Evolutionary conservation across 1,139 yeast genomes (phyloP).

Genomic region (Geotrichum citri-aurantii): DNA sequence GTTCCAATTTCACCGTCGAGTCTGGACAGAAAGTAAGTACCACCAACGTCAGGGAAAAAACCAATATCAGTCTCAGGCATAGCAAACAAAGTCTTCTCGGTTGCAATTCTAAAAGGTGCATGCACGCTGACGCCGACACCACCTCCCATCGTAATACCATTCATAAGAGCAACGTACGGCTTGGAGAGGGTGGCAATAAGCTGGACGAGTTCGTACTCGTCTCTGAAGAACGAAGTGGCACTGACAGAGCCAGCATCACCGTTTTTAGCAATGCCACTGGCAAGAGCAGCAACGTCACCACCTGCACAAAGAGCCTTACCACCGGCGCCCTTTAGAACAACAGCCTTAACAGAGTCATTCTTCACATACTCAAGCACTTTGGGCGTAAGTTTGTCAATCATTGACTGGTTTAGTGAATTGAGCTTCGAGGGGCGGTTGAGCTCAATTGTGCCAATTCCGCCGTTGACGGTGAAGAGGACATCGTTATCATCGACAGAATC

Average conservation of each 20-base stretch:
- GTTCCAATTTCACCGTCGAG: conserved; percentile 78
- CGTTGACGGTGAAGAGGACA: conserved; percentile 58
- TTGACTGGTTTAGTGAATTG: conserved; percentile 75
- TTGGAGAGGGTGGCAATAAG: conserved; percentile 73
- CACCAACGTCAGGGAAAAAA: conserved; percentile 93
- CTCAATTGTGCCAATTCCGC: conserved; percentile 67
- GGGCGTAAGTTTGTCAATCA: conserved; percentile 72
- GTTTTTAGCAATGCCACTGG: conserved; percentile 45
- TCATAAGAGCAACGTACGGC: conserved; percentile 78
- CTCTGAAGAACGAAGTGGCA: conserved; percentile 63
- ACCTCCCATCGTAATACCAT: conserved; percentile 98
- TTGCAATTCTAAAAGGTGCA: conserved; percentile 89
- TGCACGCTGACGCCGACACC: conserved; percentile 92
- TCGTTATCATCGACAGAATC: conserved; percentile 35
- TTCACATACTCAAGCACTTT: conserved; percentile 72
- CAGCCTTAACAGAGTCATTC: conserved; percentile 55
- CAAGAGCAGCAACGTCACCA: conserved; percentile 83
- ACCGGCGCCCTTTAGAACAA: conserved; percentile 66
- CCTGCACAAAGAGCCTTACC: conserved; percentile 56
- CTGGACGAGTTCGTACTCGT: conserved; percentile 79
- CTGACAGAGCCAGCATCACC: conserved; percentile 32
- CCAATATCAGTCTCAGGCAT: conserved; percentile 99
- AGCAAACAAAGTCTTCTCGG: conserved; percentile 84
- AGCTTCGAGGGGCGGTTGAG: conserved; percentile 78
- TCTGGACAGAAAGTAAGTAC: conserved; percentile 81